These are phyloP conservation scores for Cicer yamashitae DNA, from an alignment of 306 rosid species.

Conservation along the genomic window DNA sequence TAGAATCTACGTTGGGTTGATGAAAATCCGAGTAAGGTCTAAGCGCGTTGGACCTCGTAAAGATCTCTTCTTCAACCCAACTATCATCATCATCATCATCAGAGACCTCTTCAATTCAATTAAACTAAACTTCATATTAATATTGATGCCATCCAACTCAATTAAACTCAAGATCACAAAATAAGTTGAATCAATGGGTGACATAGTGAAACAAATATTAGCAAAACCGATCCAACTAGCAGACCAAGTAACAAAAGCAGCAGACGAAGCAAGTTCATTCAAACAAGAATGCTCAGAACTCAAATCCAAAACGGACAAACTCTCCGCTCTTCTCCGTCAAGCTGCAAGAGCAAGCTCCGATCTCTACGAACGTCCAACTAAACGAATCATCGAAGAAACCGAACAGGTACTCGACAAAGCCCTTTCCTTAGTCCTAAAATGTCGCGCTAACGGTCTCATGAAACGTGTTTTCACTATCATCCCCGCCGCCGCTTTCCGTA, in stretches of 20 bases:
- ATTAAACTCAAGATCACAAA: no score
- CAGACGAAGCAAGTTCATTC: slow-evolving; percentile 62
- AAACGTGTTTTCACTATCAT: slow-evolving; percentile 78
- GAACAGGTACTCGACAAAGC: slow-evolving; percentile 76
- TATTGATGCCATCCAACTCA: no score
- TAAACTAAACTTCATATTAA: no score
- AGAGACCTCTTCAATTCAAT: no score
- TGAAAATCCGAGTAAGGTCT: no score
- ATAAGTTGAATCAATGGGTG: not conserved
- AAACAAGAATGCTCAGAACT: slow-evolving; percentile 69
- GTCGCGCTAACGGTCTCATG: slow-evolving; percentile 62
- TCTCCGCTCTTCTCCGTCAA: slow-evolving; percentile 73
- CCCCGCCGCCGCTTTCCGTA: slow-evolving; percentile 65
- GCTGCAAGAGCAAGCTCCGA: slow-evolving; percentile 75
- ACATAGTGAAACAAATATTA: slow-evolving; percentile 25
- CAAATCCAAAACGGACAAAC: slow-evolving; percentile 69
- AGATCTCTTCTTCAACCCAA: no score
- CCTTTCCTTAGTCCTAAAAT: slow-evolving; percentile 61
- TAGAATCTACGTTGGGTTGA: no score
- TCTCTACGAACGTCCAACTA: slow-evolving; percentile 78
- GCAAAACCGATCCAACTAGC: slow-evolving; percentile 83
- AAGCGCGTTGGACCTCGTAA: no score
- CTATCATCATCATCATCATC: no score
- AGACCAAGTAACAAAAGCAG: slow-evolving; percentile 68
- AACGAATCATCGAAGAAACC: slow-evolving; percentile 79